Evolutionary conservation across 192 early-diverging fungal species (phyloP), one percentile per base, ranked within the genome.

Genomic region (Dispira simplex): DNA sequence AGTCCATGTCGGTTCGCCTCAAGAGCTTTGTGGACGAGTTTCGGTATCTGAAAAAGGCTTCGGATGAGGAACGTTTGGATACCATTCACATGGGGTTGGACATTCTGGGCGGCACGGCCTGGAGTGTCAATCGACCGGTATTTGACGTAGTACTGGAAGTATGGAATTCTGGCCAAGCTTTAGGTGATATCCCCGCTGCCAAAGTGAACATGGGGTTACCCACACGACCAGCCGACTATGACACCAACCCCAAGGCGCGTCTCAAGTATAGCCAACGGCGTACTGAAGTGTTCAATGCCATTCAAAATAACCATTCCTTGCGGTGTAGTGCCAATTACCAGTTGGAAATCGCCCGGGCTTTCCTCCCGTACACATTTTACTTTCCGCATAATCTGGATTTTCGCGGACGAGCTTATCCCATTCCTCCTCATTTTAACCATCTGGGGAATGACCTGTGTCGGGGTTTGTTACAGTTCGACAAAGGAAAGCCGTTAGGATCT

Each of bases 331-430:
- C 85, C 63, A 96, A 95, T 75, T 95, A 95, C 79, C 92, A 93
- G 75, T 80, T 98, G 27, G 93, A 94, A 72, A 94, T 93, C 73
- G 95, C 95, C 12, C 72, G 82, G 63, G 86, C 91, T 23, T 95
- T 93, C 67, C 66, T 91, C 32, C 84, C 89, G 64, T 79, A 91
- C 52, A 81, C 81, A 2, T 90, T 98, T 79, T 98, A 87, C 75
- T 98, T 96, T 73, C 95, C 95, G 18, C 95, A 98, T 74, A 94
- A 93, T 68, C 69, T 96, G 65, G 95, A 98, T 72, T 98, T 98
- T 80, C 85, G 95, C 55, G 95, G 95, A 25, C 88, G 95, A 63
- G 93, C 95, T 6, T 98, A 98, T 66, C 92, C 95, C 49, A 95
- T 98, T 44, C 95, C 95, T 32, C 85, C 90, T 10, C 85, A 90